phyloP scores from a whole-genome alignment of 805 yeast species.

The Yarrowia divulgata region DNA sequence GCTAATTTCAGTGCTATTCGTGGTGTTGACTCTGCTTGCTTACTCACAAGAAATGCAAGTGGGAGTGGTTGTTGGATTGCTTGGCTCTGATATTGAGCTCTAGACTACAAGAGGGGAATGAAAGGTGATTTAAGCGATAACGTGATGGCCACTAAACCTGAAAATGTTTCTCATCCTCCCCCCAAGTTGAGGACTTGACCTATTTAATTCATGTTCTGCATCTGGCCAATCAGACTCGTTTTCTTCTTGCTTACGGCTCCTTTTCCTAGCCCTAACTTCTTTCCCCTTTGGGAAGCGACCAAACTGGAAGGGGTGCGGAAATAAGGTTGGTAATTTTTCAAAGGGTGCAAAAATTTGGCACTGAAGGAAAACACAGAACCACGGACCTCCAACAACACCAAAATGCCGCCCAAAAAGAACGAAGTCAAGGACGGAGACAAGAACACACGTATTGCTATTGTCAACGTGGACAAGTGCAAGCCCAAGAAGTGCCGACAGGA shows the following conservation, averaged over 20 bases:
- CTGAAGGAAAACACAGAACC: background rate
- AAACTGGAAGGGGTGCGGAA: slow-evolving; percentile 14
- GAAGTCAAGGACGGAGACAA: slow-evolving; percentile 41
- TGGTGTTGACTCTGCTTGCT: no score
- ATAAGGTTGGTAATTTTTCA: slow-evolving; percentile 23
- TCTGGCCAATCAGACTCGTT: background rate
- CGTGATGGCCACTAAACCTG: no score
- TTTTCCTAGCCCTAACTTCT: background rate
- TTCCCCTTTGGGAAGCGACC: background rate
- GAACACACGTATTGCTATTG: slow-evolving; percentile 83
- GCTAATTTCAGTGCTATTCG: no score
- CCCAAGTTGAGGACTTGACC: background rate
- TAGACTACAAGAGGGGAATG: no score
- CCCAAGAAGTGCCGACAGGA: slow-evolving; percentile 99
- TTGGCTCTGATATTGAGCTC: no score
- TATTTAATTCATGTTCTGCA: no score
- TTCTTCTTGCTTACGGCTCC: slow-evolving; percentile 8
- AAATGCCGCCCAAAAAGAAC: slow-evolving; percentile 36
- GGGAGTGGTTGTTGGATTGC: no score
- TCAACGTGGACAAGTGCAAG: slow-evolving; percentile 91
- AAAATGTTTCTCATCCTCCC: background rate
- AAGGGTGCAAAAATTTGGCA: slow-evolving; percentile 32
- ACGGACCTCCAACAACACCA: background rate
- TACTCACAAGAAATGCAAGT: no score
- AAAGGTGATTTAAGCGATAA: no score